Conservation (phyloP, 345 rosid genomes). For the Rhizophora mangle region DNA sequence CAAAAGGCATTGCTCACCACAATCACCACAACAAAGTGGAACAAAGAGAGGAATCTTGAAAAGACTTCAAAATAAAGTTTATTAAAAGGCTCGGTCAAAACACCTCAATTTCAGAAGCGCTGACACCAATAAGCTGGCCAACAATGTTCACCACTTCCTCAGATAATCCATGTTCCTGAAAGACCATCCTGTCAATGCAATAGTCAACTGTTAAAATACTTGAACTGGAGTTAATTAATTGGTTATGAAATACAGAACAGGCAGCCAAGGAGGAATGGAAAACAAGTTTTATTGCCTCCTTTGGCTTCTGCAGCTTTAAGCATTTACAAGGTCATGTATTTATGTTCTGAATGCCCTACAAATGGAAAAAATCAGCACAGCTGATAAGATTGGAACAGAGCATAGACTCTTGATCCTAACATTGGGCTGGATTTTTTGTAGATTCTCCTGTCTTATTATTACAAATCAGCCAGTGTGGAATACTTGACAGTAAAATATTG, state of each 20-base stretch:
- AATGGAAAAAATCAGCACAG: neutral
- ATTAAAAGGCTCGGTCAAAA: constrained; percentile 9
- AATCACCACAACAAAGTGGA: neutral
- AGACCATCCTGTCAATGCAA: constrained; percentile 62
- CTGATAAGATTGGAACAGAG: neutral
- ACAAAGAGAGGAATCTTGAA: neutral
- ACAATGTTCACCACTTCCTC: constrained; percentile 62
- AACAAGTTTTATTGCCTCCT: neutral
- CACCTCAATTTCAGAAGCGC: constrained; percentile 70
- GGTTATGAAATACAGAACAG: neutral
- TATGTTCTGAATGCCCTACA: neutral
- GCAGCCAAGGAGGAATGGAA: neutral
- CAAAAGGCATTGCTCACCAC: constrained; percentile 19
- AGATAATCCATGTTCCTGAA: constrained; percentile 67
- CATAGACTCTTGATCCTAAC: neutral
- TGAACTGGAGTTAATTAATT: neutral
- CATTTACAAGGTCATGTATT: neutral
- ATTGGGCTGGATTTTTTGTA: too few relatives aligned
- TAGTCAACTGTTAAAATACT: constrained; percentile 2
- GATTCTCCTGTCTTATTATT: too few relatives aligned
- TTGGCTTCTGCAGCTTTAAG: neutral
- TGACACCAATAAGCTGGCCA: constrained; percentile 65
- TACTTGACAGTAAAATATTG: neutral
- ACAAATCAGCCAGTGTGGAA: neutral
- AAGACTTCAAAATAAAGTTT: constrained; percentile 7